Evolutionary conservation across 768 basidiomycete genomes (phyloP).

Genomic region (Trichaptum fuscoviolaceum): DNA sequence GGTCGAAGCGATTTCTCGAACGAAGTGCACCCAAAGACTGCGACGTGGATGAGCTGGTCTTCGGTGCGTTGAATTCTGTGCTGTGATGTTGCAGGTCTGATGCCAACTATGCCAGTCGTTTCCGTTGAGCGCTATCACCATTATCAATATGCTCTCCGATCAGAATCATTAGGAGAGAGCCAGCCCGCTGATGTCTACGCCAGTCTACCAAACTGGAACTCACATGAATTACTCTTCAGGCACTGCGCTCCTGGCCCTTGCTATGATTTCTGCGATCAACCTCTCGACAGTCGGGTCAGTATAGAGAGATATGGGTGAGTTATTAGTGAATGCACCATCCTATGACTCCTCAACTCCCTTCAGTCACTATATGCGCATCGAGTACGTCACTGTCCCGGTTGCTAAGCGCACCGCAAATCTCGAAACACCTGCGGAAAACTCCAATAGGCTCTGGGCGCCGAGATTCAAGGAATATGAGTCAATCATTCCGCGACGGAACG

Average conservation of each 20-base stretch:
- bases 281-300: neutral
- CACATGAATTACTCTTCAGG: neutral
- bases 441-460: too few species aligned
- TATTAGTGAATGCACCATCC: neutral
- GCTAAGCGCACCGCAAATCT: neutral
- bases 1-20: neutral
- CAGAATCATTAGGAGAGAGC: neutral
- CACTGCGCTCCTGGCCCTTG: neutral
- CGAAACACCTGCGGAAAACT: too few species aligned
- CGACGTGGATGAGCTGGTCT: neutral
- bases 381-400: neutral
- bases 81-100: neutral
- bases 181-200: neutral
- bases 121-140: neutral
- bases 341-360: neutral
- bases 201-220: neutral
- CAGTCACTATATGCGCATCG: neutral
- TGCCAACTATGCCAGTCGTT: neutral
- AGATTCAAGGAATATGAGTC: too few species aligned
- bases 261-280: neutral
- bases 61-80: neutral
- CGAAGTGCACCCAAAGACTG: neutral
- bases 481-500: too few species aligned
- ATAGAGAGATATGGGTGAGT: neutral
- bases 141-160: neutral